Base-by-base conservation (phyloP, 1,139 yeast genomes). In the Zygosaccharomyces pseudobailii region DNA sequence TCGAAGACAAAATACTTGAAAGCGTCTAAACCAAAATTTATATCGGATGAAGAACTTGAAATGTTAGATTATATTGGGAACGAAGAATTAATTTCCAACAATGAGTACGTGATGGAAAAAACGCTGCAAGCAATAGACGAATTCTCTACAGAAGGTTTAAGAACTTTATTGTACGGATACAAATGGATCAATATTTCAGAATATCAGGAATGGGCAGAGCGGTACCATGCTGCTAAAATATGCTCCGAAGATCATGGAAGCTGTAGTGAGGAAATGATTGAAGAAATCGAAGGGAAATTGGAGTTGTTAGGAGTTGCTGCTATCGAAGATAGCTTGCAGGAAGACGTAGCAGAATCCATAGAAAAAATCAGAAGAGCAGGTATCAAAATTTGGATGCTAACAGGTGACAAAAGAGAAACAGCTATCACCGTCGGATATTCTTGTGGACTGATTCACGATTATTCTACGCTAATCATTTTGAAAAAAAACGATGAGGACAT, bases 351-450 rank as follows among this genome's bases (percentile, higher is more conserved):
- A 23, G 96, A 89, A 49, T 80, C 97, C 0, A 90, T 92, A 53
- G 97, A 89, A 49, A 89, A 88, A 62, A 75, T 94, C 35, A 79
- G 96, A 57, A 75, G 95, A 52, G 98, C 98, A 0, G 96, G 96
- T 4, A 89, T 92, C 49, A 87, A 84, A 61, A 70, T 94, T 73
- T 92, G 99, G 98, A 92, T 92, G 97, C 73, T 92, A 49, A 92
- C 99, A 0, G 99, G 99, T 45, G 99, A 92, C 63, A 92, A 92
- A 63, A 75, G 97, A 51, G 99, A 94, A 67, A 94, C 99, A 0
- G 98, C 99, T 1, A 89, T 92, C 50, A 92, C 89, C 61, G 92
- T 94, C 65, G 98, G 98, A 0, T 87, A 90, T 62, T 85, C 97
- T 4, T 94, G 98, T 67, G 82, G 90, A 31, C 72, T 94, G 51